phyloP scores from a whole-genome alignment of 2,329 filamentous ascomycete genomes.

The Cordyceps cicadae region DNA sequence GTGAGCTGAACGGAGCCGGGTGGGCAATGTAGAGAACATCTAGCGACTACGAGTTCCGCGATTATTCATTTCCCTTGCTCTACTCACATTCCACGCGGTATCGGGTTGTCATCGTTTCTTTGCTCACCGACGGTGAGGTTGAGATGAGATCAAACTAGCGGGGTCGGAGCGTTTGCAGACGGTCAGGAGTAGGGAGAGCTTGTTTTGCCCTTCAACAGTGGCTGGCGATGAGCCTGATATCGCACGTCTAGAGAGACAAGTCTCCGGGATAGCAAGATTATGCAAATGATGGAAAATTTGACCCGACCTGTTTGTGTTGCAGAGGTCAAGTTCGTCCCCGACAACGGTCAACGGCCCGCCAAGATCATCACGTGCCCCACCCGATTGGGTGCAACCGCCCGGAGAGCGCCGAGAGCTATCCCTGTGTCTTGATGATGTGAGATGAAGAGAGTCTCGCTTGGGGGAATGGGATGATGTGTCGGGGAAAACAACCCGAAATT shows the following conservation, averaged over 20 bases:
- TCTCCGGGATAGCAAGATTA: background rate
- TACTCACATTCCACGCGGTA: constrained; percentile 67
- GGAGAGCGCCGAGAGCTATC: constrained; percentile 1
- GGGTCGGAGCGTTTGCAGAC: constrained; percentile 4
- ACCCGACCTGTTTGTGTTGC: background rate
- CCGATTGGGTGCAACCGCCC: background rate
- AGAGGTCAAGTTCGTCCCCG: background rate
- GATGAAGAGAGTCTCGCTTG: too few species aligned
- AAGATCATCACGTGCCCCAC: constrained; percentile 9
- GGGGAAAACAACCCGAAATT: too few species aligned
- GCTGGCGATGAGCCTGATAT: too few species aligned
- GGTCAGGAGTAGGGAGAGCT: background rate
- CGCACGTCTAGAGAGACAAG: background rate
- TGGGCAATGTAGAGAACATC: background rate
- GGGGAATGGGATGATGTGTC: too few species aligned
- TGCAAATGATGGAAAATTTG: background rate
- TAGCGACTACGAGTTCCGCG: background rate
- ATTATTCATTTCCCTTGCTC: background rate
- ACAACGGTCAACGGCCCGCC: constrained; percentile 5
- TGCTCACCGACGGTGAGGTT: background rate
- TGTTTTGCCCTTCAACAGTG: background rate
- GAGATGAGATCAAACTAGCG: background rate
- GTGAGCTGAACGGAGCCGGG: background rate
- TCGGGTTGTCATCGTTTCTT: constrained; percentile 47
- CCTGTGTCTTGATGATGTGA: background rate